Base-by-base conservation (phyloP, 179 eudicot genomes). In the Beta lomatogona region DNA sequence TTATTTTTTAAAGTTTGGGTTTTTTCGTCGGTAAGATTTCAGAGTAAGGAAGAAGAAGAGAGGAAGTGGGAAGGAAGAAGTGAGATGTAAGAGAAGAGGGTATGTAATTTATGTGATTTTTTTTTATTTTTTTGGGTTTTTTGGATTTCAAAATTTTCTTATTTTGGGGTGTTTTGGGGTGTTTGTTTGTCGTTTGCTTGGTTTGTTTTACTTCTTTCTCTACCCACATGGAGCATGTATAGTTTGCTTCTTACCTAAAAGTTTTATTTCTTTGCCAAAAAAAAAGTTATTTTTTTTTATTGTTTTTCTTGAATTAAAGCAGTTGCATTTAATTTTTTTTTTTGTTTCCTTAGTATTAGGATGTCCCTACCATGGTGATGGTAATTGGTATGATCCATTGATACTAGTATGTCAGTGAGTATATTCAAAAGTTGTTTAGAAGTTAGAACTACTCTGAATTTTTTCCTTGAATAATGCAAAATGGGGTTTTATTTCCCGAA, bases 171-270 rank as follows among this genome's bases (percentile, higher is more conserved):
- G 9, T 41, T 46, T 53, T 64, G 10, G 5, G 41, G 64, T 46
- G 73, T 71, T 59, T 45, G 70, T 68, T 78, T 78, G 81, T 78
- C 81, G 52, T 68, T 36, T 78, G 53, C 14, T 69, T 64, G 71
- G 19, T 21, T 52, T 9, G 73, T 53, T 75, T 1, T 25, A 25
- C 28, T 25, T 1, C 28, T 25, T 25, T 25, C 28, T 25, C 48
- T 5, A 21, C 9, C 7, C 52, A 48, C 52, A 48, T 48, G 52
- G 52, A 52, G 41, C 75, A 81, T 57, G 41, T 11, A 66, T 55
- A 41, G 1, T 81, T 75, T 66, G 83, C 83, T 67, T 67, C 75
- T 54, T 46, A 80, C 78, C 78, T 80, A 74, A 73, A 80, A 73
- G 64, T 73, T 22, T 25, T 25, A 25, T 25, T 25, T 25, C 28